Percentiles rank a stretch among this genome's conserved stretches.
These are phyloP conservation scores for Termitomyces eurrhizus DNA, from an alignment of 768 basidiomycete genomes.

Conservation along the genomic window DNA sequence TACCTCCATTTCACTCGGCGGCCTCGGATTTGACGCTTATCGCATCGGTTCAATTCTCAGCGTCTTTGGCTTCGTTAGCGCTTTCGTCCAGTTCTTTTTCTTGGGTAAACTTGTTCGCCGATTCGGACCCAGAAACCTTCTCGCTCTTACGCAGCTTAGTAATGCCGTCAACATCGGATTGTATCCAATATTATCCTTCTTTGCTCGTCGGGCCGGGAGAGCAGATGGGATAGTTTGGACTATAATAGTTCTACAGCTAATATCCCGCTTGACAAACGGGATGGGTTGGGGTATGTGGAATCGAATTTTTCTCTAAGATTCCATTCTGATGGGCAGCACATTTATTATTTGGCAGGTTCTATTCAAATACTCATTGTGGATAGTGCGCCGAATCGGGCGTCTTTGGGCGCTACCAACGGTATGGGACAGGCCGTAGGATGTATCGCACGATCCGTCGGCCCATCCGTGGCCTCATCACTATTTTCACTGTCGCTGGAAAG, in stretches of 20 bases:
- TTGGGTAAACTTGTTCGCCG: slow-evolving; percentile 41
- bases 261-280: slow-evolving; percentile 23
- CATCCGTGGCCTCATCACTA: slow-evolving; percentile 37
- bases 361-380: slow-evolving; percentile 44
- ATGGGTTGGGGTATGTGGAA: slow-evolving; percentile 32
- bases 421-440: slow-evolving; percentile 52
- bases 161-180: slow-evolving; percentile 17
- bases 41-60: slow-evolving; percentile 52
- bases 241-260: slow-evolving; percentile 30
- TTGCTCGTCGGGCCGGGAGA: slow-evolving; percentile 29
- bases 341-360: slow-evolving; percentile 31
- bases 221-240: slow-evolving; percentile 28
- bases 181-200: slow-evolving; percentile 31
- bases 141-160: slow-evolving; percentile 25
- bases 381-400: slow-evolving; percentile 34
- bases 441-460: slow-evolving; percentile 38
- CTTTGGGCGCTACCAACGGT: slow-evolving; percentile 53
- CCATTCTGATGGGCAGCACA: not conserved
- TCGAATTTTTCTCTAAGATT: not conserved
- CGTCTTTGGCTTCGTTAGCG: slow-evolving; percentile 48
- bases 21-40: slow-evolving; percentile 49
- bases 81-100: slow-evolving; percentile 44
- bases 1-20: slow-evolving; percentile 50
- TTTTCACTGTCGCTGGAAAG: slow-evolving; percentile 35
- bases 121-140: slow-evolving; percentile 46